phyloP scores from a whole-genome alignment of 75 land plant species.

The Azolla pinnata region DNA sequence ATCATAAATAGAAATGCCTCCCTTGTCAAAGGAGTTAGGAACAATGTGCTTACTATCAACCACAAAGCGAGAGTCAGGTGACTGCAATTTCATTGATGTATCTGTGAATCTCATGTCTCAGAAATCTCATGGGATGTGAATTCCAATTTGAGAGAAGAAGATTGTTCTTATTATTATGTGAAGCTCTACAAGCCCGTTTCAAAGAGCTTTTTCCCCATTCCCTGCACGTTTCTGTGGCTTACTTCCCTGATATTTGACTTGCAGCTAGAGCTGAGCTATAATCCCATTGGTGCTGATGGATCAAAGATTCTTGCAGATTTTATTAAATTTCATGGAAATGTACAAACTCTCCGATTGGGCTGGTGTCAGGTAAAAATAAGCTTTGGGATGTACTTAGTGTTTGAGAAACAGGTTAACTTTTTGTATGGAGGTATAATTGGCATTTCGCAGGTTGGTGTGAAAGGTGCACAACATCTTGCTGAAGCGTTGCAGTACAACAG shows the following conservation, averaged over 20 bases:
- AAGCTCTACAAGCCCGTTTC: too few relatives aligned
- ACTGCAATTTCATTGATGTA: too few relatives aligned
- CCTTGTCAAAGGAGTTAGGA: too few relatives aligned
- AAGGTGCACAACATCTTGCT: conserved; percentile 82
- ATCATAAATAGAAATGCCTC: neutral
- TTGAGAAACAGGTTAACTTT: too few relatives aligned
- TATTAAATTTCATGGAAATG: conserved; percentile 81
- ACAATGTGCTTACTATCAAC: too few relatives aligned
- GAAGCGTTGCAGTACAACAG: conserved; percentile 80
- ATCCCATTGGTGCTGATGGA: conserved; percentile 93
- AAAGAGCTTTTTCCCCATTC: neutral
- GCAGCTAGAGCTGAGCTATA: conserved; percentile 90
- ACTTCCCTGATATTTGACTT: conserved; percentile 4
- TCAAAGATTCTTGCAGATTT: conserved; percentile 68
- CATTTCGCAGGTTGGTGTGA: conserved; percentile 64
- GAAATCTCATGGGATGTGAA: too few relatives aligned
- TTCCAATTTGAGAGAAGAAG: too few relatives aligned
- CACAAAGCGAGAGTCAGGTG: too few relatives aligned
- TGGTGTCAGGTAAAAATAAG: conserved; percentile 92
- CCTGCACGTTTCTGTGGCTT: neutral
- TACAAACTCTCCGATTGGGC: conserved; percentile 75
- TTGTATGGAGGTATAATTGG: too few relatives aligned
- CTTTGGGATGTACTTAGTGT: too few relatives aligned
- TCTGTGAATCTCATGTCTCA: too few relatives aligned
- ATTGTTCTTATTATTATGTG: too few relatives aligned